Evolutionary conservation across 306 rosid genomes (phyloP).

Genomic region (Cicer chorassanicum): DNA sequence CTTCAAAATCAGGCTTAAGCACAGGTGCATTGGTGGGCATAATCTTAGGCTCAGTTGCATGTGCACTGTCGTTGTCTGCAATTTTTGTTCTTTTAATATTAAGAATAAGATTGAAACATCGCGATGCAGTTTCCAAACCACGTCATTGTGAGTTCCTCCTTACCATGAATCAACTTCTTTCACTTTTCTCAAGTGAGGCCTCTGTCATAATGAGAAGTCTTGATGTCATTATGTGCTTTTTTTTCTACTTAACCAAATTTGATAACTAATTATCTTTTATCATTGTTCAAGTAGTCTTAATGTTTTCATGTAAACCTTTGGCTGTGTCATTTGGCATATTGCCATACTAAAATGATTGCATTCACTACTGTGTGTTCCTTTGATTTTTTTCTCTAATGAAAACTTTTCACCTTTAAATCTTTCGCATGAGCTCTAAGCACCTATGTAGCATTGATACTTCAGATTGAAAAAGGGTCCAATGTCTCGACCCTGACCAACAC

Average conservation of each 20-base stretch:
- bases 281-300: background rate
- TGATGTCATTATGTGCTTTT: background rate
- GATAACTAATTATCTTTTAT: background rate
- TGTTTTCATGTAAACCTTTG: background rate
- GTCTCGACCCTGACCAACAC: background rate
- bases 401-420: background rate
- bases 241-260: background rate
- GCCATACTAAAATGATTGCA: background rate
- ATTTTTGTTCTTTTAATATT: slow-evolving; percentile 63
- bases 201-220: background rate
- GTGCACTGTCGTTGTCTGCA: slow-evolving; percentile 67
- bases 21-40: slow-evolving; percentile 73
- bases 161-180: slow-evolving; percentile 40
- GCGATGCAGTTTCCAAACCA: slow-evolving; percentile 53
- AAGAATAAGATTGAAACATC: slow-evolving; percentile 50
- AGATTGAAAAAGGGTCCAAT: background rate
- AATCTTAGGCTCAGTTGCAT: slow-evolving; percentile 73
- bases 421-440: background rate
- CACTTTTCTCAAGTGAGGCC: background rate
- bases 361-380: background rate
- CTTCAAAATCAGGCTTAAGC: slow-evolving; percentile 58
- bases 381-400: background rate
- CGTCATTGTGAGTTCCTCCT: slow-evolving; percentile 70
- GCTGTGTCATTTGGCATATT: background rate
- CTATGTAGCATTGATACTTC: background rate